A percentile compares a stretch with the other conserved stretches of the same genome.
These are phyloP conservation scores for Fusarium sp. DNA, from an alignment of 2,329 filamentous ascomycete genomes.

Conservation along the genomic window DNA sequence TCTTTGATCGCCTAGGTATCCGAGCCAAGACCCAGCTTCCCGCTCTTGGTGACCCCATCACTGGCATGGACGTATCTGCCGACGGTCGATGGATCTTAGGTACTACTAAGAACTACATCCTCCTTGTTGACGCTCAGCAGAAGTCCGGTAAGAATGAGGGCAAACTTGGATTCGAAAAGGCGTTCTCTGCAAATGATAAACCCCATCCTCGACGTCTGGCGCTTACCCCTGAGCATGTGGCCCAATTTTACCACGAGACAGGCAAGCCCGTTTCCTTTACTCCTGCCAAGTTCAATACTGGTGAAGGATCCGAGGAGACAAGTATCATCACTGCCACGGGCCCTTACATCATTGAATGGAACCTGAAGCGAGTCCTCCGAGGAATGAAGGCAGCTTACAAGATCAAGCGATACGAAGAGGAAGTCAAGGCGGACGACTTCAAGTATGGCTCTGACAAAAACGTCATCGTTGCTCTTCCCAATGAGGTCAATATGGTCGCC, in stretches of 20 bases:
- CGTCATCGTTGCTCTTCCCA: slow-evolving; percentile 94
- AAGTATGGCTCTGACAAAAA: slow-evolving; percentile 97
- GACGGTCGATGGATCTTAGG: slow-evolving; percentile 96
- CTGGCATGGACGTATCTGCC: slow-evolving; percentile 93
- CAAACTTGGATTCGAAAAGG: slow-evolving; percentile 95
- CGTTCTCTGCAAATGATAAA: slow-evolving; percentile 91
- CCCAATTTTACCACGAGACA: slow-evolving; percentile 97
- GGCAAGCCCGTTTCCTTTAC: slow-evolving; percentile 88
- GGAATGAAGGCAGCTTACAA: slow-evolving; percentile 89
- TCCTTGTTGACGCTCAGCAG: slow-evolving; percentile 91
- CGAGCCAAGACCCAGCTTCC: slow-evolving; percentile 98
- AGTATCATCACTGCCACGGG: slow-evolving; percentile 97
- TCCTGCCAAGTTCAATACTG: slow-evolving; percentile 91
- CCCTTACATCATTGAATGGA: slow-evolving; percentile 97
- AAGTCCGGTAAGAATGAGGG: slow-evolving; percentile 95
- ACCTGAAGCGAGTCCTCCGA: slow-evolving; percentile 84
- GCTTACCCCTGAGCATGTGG: slow-evolving; percentile 89
- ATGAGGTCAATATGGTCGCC: slow-evolving; percentile 97
- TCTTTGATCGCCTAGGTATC: slow-evolving; percentile 96
- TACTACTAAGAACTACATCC: slow-evolving; percentile 91
- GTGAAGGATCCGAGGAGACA: slow-evolving; percentile 81
- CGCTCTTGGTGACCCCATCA: slow-evolving; percentile 92
- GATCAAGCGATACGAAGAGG: slow-evolving; percentile 95
- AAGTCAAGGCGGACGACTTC: slow-evolving; percentile 98
- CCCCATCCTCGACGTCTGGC: slow-evolving; percentile 91